Base-by-base conservation (phyloP, 2,329 filamentous ascomycete genomes). In the Colletotrichum godetiae region DNA sequence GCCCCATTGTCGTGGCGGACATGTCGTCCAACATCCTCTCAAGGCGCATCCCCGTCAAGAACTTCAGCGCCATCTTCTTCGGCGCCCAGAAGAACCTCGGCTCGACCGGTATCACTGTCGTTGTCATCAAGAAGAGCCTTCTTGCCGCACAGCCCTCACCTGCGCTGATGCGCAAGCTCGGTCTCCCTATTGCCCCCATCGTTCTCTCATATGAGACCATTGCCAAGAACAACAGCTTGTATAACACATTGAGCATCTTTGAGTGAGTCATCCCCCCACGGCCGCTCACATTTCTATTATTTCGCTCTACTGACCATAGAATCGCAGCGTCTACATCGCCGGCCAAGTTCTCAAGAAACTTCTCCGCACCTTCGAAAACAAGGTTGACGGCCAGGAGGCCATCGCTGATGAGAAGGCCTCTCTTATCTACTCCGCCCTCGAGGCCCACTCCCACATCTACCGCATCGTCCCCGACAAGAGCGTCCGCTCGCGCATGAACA, bases 71-170 rank as follows among this genome's bases (percentile, higher is more conserved):
- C 76, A 93, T 98, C 80, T 98, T 98, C 85, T 97, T 95, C 75
- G 95, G 95, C 59, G 95, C 95, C 0, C 96, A 98, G 82, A 98
- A 98, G 90, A 98, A 98, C 84, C 88, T 98, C 12, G 96, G 95
- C 33, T 91, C 90, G 3, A 92, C 96, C 1, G 96, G 96, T 72
- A 90, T 98, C 73, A 97, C 96, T 6, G 93, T 98, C 33, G 92
- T 93, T 15, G 92, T 98, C 61, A 88, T 98, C 79, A 93, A 92
- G 81, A 97, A 97, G 86, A 90, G 86, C 75, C 87, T 98, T 35
- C 88, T 98, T 2, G 90, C 94, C 13, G 93, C 93, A 4, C 91
- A 94, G 77, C 93, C 94, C 3, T 86, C 92, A 8, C 86, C 93
- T 1, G 85, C 88, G 5, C 86, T 97, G 60, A 85, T 98, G 79